Evolutionary conservation across 495 filamentous ascomycete species (phyloP), one percentile per base, ranked within the genome.

Genomic region (Parathielavia hyrcaniae): DNA sequence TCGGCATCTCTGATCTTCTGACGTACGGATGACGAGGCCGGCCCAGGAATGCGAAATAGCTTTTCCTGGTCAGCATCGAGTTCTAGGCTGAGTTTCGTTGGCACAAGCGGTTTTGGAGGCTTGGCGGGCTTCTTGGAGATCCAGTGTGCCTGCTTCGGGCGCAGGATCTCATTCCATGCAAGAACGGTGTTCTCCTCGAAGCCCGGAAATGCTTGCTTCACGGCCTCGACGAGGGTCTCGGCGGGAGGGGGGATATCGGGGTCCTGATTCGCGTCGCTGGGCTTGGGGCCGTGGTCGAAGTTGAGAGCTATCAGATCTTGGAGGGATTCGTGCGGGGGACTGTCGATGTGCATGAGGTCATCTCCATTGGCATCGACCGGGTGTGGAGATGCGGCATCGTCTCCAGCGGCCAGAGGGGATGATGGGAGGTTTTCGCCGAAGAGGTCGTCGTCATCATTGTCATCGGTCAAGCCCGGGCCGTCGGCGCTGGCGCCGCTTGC

Each of bases 81-180:
- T 57, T 97, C 93, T 7, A 97, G 73, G 57, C 83, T 88, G 48
- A 95, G 77, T 70, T 97, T 99, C 13, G 86, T 90, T 0, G 90
- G 89, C 14, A 90, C 76, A 17, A 96, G 76, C 1, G 86, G 79
- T 66, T 88, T 96, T 19, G 95, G 90, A 12, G 81, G 78, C 68
- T 89, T 92, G 1, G 76, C 32, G 2, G 87, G 87, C 43, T 80
- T 77, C 68, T 89, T 89, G 32, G 82, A 82, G 39, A 84, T 69
- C 64, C 85, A 91, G 35, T 80, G 75, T 3, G 86, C 87, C 60
- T 83, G 84, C 69, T 87, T 88, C 17, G 82, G 82, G 11, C 86
- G 86, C 20, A 97, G 79, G 1, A 95, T 74, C 50, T 87, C 81
- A 47, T 86, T 83, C 72, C 89, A 92, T 32, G 78, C 75, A 1